Evolutionary conservation across 2,329 filamentous ascomycete genomes (phyloP).

Genomic region (Aphanocladium album): DNA sequence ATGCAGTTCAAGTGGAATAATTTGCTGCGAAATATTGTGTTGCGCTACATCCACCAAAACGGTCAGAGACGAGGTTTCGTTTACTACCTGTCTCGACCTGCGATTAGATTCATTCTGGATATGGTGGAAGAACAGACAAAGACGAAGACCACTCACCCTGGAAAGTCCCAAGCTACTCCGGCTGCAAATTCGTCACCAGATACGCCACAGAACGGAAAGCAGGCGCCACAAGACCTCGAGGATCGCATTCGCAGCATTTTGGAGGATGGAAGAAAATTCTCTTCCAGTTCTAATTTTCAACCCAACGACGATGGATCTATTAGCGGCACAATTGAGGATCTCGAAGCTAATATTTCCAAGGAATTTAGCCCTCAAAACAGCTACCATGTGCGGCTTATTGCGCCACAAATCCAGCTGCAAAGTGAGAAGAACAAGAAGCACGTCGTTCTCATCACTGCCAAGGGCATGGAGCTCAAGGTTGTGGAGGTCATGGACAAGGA

Average conservation of each 20-base stretch:
- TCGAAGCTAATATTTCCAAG: slow-evolving; percentile 71
- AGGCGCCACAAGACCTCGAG: slow-evolving; percentile 63
- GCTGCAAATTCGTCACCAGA: slow-evolving; percentile 31
- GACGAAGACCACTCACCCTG: slow-evolving; percentile 44
- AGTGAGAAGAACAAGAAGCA: slow-evolving; percentile 97
- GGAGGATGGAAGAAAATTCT: slow-evolving; percentile 76
- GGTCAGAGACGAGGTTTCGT: slow-evolving; percentile 93
- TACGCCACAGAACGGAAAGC: slow-evolving; percentile 45
- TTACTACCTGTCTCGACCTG: slow-evolving; percentile 92
- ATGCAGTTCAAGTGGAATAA: slow-evolving; percentile 99
- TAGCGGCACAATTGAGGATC: slow-evolving; percentile 52
- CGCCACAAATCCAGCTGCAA: slow-evolving; percentile 95
- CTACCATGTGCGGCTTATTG: slow-evolving; percentile 91
- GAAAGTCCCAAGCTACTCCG: slow-evolving; percentile 25
- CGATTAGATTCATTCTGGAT: slow-evolving; percentile 96
- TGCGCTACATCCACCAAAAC: slow-evolving; percentile 96
- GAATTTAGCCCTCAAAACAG: slow-evolving; percentile 90
- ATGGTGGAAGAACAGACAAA: slow-evolving; percentile 93
- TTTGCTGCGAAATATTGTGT: slow-evolving; percentile 85
- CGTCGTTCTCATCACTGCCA: slow-evolving; percentile 92
- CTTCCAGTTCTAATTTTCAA: slow-evolving; percentile 35
- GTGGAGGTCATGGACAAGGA: slow-evolving; percentile 98
- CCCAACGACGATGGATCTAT: slow-evolving; percentile 27
- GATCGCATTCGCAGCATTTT: slow-evolving; percentile 83
- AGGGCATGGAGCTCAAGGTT: slow-evolving; percentile 97